phyloP scores from a whole-genome alignment of 2,329 filamentous ascomycete species.

The Anisogramma anomala region DNA sequence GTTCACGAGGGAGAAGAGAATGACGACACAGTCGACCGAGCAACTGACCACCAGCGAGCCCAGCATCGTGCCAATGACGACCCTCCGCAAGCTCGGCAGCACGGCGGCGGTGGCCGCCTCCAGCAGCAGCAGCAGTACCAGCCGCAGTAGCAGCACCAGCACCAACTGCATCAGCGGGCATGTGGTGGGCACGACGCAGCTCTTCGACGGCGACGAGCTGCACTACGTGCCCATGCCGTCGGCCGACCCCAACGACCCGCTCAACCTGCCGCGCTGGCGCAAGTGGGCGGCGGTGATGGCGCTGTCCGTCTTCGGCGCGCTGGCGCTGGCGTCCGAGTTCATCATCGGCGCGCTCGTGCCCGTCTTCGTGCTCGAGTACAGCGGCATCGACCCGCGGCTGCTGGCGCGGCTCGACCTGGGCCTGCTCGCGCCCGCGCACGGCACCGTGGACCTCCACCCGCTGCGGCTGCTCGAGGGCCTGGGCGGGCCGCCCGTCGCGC shows the following conservation, averaged over 20 bases:
- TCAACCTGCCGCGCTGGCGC: slow-evolving; percentile 15
- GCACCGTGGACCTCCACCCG: slow-evolving; percentile 20
- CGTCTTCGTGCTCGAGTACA: slow-evolving; percentile 26
- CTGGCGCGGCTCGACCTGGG: slow-evolving; percentile 19
- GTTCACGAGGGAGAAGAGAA: not conserved
- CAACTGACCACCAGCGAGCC: not conserved
- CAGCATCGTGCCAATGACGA: no score
- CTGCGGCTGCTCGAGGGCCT: slow-evolving; percentile 19
- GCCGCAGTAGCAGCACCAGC: slow-evolving; percentile 1
- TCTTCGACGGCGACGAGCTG: slow-evolving; percentile 16
- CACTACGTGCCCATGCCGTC: slow-evolving; percentile 21
- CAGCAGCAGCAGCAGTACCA: not conserved
- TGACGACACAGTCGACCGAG: not conserved
- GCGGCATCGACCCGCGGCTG: slow-evolving; percentile 22
- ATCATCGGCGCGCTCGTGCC: slow-evolving; percentile 23
- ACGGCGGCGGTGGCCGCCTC: not conserved
- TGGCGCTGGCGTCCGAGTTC: slow-evolving; percentile 20
- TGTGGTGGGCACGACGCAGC: slow-evolving; percentile 19
- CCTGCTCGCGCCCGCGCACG: slow-evolving; percentile 10
- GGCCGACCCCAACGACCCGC: slow-evolving; percentile 21
- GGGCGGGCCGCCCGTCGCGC: slow-evolving; percentile 20
- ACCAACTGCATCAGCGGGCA: no score
- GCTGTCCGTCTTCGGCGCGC: slow-evolving; percentile 18
- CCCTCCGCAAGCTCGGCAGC: not conserved
- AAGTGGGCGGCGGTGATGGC: slow-evolving; percentile 14